Conservation (phyloP, 106 monocot genomes). For the Acorus gramineus region DNA sequence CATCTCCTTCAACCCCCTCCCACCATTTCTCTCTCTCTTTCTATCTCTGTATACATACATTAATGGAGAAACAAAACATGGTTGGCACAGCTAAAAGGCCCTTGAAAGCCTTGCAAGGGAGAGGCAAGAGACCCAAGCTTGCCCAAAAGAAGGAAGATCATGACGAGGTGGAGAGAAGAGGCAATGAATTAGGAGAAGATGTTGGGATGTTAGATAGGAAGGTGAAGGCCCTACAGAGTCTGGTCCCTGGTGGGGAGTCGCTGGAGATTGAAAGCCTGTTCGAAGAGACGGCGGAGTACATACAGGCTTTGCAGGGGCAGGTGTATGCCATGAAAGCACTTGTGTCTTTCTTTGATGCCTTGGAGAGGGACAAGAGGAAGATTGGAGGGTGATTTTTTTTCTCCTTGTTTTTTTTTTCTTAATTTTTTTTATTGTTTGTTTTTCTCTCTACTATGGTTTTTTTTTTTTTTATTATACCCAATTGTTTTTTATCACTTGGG, state of each 20-base stretch:
- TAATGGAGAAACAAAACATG: too few relatives aligned
- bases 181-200: slow-evolving; percentile 7
- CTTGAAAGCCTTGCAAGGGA: too few relatives aligned
- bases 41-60: too few relatives aligned
- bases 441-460: too few relatives aligned
- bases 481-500: too few relatives aligned
- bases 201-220: slow-evolving; percentile 19
- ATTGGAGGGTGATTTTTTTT: background rate
- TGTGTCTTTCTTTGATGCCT: slow-evolving; percentile 20
- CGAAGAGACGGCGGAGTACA: slow-evolving; percentile 61
- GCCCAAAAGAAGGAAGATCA: too few relatives aligned
- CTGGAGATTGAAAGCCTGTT: slow-evolving; percentile 33
- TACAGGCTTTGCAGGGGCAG: slow-evolving; percentile 35
- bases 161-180: background rate
- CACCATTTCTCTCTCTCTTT: too few relatives aligned
- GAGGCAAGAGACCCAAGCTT: too few relatives aligned
- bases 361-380: slow-evolving; percentile 14
- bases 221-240: slow-evolving; percentile 32
- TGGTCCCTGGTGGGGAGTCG: slow-evolving; percentile 53
- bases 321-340: slow-evolving; percentile 39
- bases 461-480: too few relatives aligned
- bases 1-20: too few relatives aligned
- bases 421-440: background rate
- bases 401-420: background rate
- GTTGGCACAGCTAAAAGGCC: too few relatives aligned